A percentile compares a stretch with the other conserved stretches of the same genome.
phyloP scores from a whole-genome alignment of 805 yeast genomes.

The Starmerella ratchasimensis region DNA sequence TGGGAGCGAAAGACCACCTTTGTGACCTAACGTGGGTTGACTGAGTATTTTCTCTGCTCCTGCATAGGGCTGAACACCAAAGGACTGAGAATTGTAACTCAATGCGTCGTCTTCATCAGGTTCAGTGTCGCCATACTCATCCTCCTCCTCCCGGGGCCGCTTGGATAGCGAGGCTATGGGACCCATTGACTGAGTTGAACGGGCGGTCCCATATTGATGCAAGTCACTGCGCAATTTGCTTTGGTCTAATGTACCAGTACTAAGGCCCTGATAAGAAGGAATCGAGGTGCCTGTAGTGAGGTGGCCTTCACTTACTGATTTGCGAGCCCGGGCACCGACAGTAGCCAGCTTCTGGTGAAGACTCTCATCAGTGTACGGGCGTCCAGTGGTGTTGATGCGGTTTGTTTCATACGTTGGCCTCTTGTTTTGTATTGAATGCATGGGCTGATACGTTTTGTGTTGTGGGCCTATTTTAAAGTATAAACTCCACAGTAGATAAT shows the following conservation, averaged over 20 bases:
- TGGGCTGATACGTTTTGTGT: too few relatives aligned
- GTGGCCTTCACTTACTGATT: conserved; percentile 25
- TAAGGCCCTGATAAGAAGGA: conserved; percentile 21
- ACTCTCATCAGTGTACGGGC: conserved; percentile 20
- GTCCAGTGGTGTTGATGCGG: background rate
- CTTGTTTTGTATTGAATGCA: too few relatives aligned
- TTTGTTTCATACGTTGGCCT: background rate
- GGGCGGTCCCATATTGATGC: background rate
- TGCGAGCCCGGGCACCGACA: conserved; percentile 23
- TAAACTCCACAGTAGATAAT: too few relatives aligned
- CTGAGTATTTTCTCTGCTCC: background rate
- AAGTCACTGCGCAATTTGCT: conserved; percentile 4
- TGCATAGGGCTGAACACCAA: background rate
- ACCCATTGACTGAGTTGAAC: conserved; percentile 6
- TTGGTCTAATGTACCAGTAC: conserved; percentile 19
- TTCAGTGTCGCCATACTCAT: conserved; percentile 20
- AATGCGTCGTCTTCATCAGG: conserved; percentile 15
- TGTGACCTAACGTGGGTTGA: background rate
- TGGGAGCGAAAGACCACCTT: background rate
- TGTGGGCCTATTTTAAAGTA: too few relatives aligned
- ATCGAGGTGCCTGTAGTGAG: conserved; percentile 14
- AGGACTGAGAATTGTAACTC: background rate
- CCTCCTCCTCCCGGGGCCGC: conserved; percentile 16
- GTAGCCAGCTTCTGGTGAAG: conserved; percentile 18
- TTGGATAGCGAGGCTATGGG: conserved; percentile 1